Conservation (phyloP, 768 basidiomycete species). For the Crepidotus variabilis region DNA sequence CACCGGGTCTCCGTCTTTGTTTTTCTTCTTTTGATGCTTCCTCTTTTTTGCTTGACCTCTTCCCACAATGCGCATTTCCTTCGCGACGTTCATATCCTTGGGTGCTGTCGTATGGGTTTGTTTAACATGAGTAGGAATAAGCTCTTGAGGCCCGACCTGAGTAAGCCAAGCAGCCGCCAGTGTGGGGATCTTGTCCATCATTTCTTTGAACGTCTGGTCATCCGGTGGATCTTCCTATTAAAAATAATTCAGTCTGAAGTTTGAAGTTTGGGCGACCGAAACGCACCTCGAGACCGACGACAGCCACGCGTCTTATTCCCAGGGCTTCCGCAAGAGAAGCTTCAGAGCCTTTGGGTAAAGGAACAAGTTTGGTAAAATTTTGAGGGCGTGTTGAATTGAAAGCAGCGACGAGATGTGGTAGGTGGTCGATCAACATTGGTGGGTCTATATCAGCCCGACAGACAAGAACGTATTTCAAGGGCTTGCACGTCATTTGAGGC, state of each 20-base stretch:
- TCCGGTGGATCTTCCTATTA: slow-evolving; percentile 7
- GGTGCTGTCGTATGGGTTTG: slow-evolving; percentile 77
- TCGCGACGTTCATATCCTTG: slow-evolving; percentile 72
- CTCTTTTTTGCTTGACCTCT: slow-evolving; percentile 42
- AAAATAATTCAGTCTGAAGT: neutral
- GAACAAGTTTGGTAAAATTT: slow-evolving; percentile 49
- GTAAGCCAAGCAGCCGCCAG: slow-evolving; percentile 66
- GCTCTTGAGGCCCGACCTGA: slow-evolving; percentile 21
- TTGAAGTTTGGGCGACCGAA: neutral
- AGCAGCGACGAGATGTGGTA: slow-evolving; percentile 74
- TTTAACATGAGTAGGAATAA: slow-evolving; percentile 77
- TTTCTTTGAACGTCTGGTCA: slow-evolving; percentile 15
- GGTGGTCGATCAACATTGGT: slow-evolving; percentile 63
- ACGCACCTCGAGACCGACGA: slow-evolving; percentile 66
- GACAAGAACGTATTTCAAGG: slow-evolving; percentile 52
- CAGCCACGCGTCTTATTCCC: slow-evolving; percentile 65
- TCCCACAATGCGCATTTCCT: slow-evolving; percentile 49
- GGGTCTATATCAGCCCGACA: slow-evolving; percentile 78
- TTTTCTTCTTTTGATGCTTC: slow-evolving; percentile 3
- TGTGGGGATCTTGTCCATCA: slow-evolving; percentile 49
- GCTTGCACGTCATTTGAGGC: slow-evolving; percentile 11
- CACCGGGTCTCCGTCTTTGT: neutral
- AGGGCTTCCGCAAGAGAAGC: slow-evolving; percentile 49
- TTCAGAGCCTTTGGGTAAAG: slow-evolving; percentile 70
- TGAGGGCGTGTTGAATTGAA: slow-evolving; percentile 51